A percentile compares a stretch with the other conserved stretches of the same genome.
Evolutionary conservation across 2,329 filamentous ascomycete species (phyloP).

Genomic region (Pleoardoris graminearum): DNA sequence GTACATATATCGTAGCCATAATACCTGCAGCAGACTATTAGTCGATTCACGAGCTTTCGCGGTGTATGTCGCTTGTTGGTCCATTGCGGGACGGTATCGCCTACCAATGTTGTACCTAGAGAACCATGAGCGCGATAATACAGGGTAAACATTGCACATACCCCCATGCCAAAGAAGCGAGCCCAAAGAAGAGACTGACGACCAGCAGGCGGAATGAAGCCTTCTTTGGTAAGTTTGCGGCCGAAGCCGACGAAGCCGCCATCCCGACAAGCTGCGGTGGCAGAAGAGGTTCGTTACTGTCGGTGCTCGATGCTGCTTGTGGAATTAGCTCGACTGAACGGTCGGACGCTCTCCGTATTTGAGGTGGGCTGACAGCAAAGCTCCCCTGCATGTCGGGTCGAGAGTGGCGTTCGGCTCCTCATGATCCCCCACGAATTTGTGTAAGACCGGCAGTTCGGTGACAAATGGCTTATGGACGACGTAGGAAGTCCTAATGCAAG

Average conservation of each 20-base stretch:
- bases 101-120: constrained; percentile 60
- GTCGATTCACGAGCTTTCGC: neutral
- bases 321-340: neutral
- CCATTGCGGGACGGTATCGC: neutral
- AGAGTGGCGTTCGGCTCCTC: constrained; percentile 17
- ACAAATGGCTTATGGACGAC: neutral
- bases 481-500: neutral
- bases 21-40: constrained; percentile 32
- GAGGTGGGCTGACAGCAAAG: constrained; percentile 12
- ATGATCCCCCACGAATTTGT: constrained; percentile 14
- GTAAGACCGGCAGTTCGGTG: constrained; percentile 6
- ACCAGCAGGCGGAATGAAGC: constrained; percentile 22
- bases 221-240: constrained; percentile 13
- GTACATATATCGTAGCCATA: constrained; percentile 59
- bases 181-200: constrained; percentile 57
- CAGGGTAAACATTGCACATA: constrained; percentile 26
- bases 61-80: neutral
- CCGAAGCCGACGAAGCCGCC: constrained; percentile 9
- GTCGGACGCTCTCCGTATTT: neutral
- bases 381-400: constrained; percentile 9
- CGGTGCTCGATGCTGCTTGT: neutral
- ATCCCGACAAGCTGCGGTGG: constrained; percentile 1
- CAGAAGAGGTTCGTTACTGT: constrained; percentile 5
- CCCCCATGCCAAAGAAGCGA: constrained; percentile 63
- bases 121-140: constrained; percentile 1